Evolutionary conservation across 306 rosid genomes (phyloP).

Genomic region (Pyrus bretschneideri): DNA sequence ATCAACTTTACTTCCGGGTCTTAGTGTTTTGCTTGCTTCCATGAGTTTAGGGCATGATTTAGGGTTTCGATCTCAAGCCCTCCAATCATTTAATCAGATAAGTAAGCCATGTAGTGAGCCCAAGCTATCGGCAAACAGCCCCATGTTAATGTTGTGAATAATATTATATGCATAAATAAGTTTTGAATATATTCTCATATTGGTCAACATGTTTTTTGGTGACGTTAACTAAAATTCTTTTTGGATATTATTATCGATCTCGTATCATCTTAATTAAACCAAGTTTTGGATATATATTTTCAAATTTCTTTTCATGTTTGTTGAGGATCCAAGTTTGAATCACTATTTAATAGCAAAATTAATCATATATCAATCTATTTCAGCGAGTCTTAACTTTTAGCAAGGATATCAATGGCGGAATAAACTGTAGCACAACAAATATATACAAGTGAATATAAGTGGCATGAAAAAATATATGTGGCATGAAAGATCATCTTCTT

Average conservation of each 20-base stretch:
- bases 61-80: not conserved
- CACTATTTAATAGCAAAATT: not conserved
- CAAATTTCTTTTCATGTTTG: not conserved
- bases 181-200: not conserved
- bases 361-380: too few species aligned
- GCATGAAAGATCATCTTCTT: not conserved
- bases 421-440: not conserved
- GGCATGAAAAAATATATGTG: not conserved
- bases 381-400: too few species aligned
- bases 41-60: slow-evolving; percentile 7
- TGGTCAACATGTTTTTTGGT: not conserved
- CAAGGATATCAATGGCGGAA: not conserved
- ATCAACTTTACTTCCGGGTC: not conserved
- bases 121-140: not conserved
- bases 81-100: not conserved
- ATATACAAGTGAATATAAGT: not conserved
- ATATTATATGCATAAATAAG: too few species aligned
- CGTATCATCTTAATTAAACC: not conserved
- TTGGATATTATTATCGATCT: not conserved
- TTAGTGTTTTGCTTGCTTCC: slow-evolving; percentile 3
- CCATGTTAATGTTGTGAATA: not conserved
- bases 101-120: not conserved
- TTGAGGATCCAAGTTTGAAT: not conserved
- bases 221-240: not conserved
- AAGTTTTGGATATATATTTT: too few species aligned